These are phyloP conservation scores for Bryum argenteum DNA, from an alignment of 225 moss, liverwort and hornwort species.

Conservation along the genomic window DNA sequence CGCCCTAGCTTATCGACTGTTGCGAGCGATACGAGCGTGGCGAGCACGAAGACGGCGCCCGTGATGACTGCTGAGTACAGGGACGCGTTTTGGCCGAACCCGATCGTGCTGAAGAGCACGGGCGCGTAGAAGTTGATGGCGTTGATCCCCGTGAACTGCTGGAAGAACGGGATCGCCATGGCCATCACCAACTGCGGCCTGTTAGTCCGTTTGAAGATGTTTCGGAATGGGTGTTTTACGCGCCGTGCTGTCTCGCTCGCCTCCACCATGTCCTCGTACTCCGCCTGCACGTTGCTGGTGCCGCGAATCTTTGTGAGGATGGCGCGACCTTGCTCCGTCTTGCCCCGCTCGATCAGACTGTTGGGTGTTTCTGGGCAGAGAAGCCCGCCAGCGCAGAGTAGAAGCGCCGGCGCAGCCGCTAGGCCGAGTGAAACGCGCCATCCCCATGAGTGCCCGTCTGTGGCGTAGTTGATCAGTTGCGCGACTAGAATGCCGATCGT, in stretches of 20 bases:
- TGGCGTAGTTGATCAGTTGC: conserved; percentile 26
- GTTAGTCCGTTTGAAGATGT: conserved; percentile 12
- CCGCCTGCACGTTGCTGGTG: conserved; percentile 18
- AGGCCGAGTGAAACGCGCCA: background rate
- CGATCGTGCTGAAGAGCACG: conserved; percentile 30
- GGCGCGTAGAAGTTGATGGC: conserved; percentile 35
- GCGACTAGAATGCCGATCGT: conserved; percentile 29
- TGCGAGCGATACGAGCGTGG: conserved; percentile 21
- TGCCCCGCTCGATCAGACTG: conserved; percentile 28
- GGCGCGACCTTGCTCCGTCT: conserved; percentile 19
- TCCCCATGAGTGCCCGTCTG: background rate
- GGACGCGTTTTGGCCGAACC: conserved; percentile 22
- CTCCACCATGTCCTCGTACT: conserved; percentile 32
- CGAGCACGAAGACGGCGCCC: conserved; percentile 23
- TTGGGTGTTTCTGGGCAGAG: conserved; percentile 36
- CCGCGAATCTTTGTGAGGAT: conserved; percentile 19
- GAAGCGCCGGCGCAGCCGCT: background rate
- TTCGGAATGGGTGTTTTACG: conserved; percentile 29
- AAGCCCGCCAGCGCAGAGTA: background rate
- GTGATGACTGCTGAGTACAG: conserved; percentile 26
- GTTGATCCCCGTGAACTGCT: conserved; percentile 33
- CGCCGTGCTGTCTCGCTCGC: conserved; percentile 26
- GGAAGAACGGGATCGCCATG: conserved; percentile 27
- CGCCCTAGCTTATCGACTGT: conserved; percentile 21
- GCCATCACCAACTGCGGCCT: conserved; percentile 32